Evolutionary conservation across 1,139 yeast species (phyloP), one percentile per base, ranked within the genome.

Genomic region (Saccharomyces hybrid): DNA sequence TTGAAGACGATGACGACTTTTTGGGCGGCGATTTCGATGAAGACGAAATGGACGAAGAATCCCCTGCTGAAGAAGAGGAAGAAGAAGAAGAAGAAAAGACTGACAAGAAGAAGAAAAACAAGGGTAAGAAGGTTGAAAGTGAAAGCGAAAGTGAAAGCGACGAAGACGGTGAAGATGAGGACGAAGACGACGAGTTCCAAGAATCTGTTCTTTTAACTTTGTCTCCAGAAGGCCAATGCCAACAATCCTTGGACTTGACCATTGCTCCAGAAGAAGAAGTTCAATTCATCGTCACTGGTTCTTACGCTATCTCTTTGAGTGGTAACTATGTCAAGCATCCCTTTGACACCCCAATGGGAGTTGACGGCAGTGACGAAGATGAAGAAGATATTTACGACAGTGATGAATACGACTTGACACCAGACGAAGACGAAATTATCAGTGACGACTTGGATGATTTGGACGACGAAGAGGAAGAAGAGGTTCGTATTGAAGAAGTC

Each of bases 311-410:
- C 63, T 95, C 91, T 73, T 78, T 93, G 68, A 80, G 89, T 65
- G 99, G 99, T 78, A 91, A 93, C 84, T 89, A 85, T 76, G 85
- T 93, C 69, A 95, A 88, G 70, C 96, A 90, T 73, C 97, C 98
- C 71, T 90, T 84, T 55, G 72, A 69, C 57, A 62, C 67, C 14
- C 65, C 69, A 50, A 56, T 62, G 62, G 95, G 86, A 63, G 86
- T 80, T 54, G 85, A 78, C 42, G 83, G 77, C 51, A 81, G 78
- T 50, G 71, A 67, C 27, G 75, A 68, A 47, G 81, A 79, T 50
- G 71, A 67, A 28, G 75, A 68, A 47, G 75, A 77, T 60, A 81
- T 78, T 54, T 74, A 77, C 60, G 84, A 78, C 61, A 81, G 78
- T 54, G 91, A 84, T 55, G 96, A 87, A 63, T 88, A 88, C 71